phyloP scores from a whole-genome alignment of 495 filamentous ascomycete species.

The Cercophora newfieldiana region DNA sequence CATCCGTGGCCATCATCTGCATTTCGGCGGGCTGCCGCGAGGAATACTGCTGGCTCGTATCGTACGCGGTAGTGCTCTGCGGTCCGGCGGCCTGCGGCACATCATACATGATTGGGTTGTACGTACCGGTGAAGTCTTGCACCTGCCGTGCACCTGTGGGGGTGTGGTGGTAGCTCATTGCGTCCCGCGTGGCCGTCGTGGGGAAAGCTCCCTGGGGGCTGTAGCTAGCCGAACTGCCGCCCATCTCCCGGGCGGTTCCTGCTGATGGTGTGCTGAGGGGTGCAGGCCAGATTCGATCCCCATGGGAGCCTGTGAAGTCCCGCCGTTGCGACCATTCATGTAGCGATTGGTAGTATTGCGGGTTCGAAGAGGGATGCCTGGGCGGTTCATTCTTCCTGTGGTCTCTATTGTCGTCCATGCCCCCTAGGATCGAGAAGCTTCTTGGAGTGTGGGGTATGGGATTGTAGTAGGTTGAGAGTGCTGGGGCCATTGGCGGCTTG shows the following conservation, averaged over 20 bases:
- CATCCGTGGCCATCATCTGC: conserved; percentile 70
- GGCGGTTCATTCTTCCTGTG: conserved; percentile 68
- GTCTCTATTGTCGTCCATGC: conserved; percentile 70
- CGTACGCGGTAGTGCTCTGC: conserved; percentile 64
- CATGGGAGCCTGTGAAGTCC: conserved; percentile 41
- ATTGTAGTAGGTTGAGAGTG: too few relatives aligned
- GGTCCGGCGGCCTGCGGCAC: conserved; percentile 67
- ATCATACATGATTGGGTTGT: conserved; percentile 74
- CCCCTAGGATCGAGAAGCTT: conserved; percentile 43
- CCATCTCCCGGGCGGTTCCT: conserved; percentile 41
- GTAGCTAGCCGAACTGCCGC: conserved; percentile 52
- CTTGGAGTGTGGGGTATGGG: too few relatives aligned
- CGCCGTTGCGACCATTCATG: conserved; percentile 45
- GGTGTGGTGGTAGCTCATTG: conserved; percentile 53
- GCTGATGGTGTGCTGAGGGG: conserved; percentile 46
- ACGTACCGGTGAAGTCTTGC: conserved; percentile 48
- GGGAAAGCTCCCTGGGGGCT: conserved; percentile 54
- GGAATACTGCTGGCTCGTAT: conserved; percentile 74
- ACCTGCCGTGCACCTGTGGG: conserved; percentile 47
- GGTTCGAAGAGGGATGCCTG: conserved; percentile 41
- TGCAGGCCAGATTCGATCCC: conserved; percentile 52
- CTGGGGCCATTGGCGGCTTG: too few relatives aligned
- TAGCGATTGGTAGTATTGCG: conserved; percentile 42
- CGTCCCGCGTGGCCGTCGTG: conserved; percentile 43
- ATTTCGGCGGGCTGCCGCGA: conserved; percentile 78